Conservation (phyloP, 768 basidiomycete species). For the Xerocomellus chrysenteron region DNA sequence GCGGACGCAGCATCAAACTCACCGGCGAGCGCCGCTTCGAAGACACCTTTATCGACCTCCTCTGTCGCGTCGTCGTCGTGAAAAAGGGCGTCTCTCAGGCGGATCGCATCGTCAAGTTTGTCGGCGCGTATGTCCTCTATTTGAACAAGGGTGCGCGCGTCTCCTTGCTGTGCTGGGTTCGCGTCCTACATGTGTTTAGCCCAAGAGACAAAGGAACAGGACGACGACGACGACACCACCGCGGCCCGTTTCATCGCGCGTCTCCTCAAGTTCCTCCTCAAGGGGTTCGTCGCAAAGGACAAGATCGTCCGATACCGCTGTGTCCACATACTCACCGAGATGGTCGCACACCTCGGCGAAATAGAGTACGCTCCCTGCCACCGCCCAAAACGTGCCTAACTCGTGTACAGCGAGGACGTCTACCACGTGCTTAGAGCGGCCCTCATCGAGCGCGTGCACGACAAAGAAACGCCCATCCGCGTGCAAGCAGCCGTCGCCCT, state of each 20-base stretch:
- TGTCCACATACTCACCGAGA: conserved; percentile 71
- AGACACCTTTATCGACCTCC: conserved; percentile 56
- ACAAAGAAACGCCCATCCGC: conserved; percentile 77
- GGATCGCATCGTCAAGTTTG: conserved; percentile 79
- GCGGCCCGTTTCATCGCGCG: conserved; percentile 66
- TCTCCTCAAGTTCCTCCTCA: conserved; percentile 69
- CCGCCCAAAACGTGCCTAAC: neutral
- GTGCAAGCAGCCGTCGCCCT: conserved; percentile 80
- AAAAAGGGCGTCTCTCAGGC: conserved; percentile 81
- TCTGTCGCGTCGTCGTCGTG: conserved; percentile 59
- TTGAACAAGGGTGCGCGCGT: conserved; percentile 64
- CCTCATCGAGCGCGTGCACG: conserved; percentile 69
- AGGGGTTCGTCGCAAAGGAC: conserved; percentile 83
- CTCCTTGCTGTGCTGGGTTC: neutral
- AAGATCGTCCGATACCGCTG: conserved; percentile 83
- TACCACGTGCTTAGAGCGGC: conserved; percentile 60
- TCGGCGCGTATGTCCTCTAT: conserved; percentile 74
- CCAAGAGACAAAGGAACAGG: conserved; percentile 34
- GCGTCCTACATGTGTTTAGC: conserved; percentile 26
- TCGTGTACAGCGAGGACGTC: conserved; percentile 62
- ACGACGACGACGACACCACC: conserved; percentile 63
- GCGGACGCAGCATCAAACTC: conserved; percentile 52
- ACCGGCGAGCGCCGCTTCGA: conserved; percentile 80
- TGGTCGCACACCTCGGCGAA: conserved; percentile 78
- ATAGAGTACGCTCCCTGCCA: conserved; percentile 62